Evolutionary conservation across 257 asterid genomes (phyloP).

Genomic region (Solanum microdontum): DNA sequence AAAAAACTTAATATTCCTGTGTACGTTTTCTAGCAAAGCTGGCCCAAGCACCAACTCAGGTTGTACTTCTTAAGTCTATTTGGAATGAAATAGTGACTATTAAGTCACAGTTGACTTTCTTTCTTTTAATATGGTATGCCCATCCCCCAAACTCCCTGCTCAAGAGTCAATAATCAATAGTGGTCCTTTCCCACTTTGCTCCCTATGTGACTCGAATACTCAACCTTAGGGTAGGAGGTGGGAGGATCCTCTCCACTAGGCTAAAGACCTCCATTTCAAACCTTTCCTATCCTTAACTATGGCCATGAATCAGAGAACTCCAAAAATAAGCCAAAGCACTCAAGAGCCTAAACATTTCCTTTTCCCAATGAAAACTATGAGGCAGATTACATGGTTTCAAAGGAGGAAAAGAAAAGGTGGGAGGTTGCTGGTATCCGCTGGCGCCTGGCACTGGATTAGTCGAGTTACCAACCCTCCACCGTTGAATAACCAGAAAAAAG

Average conservation of each 20-base stretch:
- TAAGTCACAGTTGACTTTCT: neutral
- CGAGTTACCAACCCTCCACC: neutral
- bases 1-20: neutral
- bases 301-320: neutral
- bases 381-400: neutral
- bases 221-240: neutral
- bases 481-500: neutral
- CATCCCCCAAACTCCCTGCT: neutral
- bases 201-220: neutral
- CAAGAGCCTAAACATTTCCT: neutral
- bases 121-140: neutral
- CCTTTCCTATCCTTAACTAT: neutral
- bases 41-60: neutral
- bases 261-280: neutral
- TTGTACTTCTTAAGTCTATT: neutral
- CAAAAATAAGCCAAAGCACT: neutral
- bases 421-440: neutral
- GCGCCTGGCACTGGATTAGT: neutral
- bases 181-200: neutral
- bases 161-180: neutral
- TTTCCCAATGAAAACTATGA: neutral
- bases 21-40: neutral
- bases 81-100: neutral
- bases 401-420: neutral
- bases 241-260: neutral